A percentile compares a stretch with the other conserved stretches of the same genome.
Conservation (phyloP, 2,329 filamentous ascomycete species). For the Calonectria honghensis region DNA sequence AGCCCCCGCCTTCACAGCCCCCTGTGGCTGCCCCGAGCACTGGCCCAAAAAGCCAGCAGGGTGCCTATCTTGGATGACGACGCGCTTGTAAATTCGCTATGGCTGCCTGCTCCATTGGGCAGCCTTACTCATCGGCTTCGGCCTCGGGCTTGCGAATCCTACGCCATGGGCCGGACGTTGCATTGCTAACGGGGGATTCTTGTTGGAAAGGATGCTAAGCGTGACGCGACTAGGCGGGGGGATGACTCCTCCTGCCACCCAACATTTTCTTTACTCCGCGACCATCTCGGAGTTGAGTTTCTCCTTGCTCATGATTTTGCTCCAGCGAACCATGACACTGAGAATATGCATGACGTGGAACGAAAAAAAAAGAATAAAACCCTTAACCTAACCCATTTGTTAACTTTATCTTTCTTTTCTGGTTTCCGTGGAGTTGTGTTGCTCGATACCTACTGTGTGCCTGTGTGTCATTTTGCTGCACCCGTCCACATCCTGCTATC, state of each 20-base stretch:
- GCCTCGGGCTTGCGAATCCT: slow-evolving; percentile 8
- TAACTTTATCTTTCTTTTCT: not conserved
- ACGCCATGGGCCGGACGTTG: not conserved
- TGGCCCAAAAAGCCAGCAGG: not conserved
- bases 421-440: not conserved
- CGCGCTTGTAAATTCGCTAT: slow-evolving; percentile 19
- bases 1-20: slow-evolving; percentile 9
- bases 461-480: not conserved
- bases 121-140: not conserved
- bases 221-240: not conserved
- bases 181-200: not conserved
- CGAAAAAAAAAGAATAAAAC: not conserved
- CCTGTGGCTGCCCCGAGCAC: not conserved
- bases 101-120: slow-evolving; percentile 34
- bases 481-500: not conserved
- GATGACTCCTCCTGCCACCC: not conserved
- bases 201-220: too few species aligned
- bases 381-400: not conserved
- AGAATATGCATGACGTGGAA: not conserved
- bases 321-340: not conserved
- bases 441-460: not conserved
- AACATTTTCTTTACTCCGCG: not conserved
- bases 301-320: not conserved
- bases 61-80: slow-evolving; percentile 19
- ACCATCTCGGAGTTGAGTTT: slow-evolving; percentile 2